Percentiles rank a stretch among this genome's conserved stretches.
Conservation (phyloP, 371 early-diverging fungal species). For the Rhizomucor pusillus region DNA sequence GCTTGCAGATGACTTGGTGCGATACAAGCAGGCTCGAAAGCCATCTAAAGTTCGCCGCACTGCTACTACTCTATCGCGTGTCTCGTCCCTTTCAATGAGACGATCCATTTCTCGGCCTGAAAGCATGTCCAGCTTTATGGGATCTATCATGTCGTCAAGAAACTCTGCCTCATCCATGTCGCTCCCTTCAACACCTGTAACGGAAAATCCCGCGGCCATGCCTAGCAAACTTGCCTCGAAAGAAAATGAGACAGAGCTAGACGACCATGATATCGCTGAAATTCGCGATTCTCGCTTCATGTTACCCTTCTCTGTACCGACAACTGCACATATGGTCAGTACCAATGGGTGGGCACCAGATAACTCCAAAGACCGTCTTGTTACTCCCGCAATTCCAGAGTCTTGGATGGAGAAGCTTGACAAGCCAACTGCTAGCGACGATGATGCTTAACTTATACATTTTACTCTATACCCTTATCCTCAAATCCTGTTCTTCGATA, state of each 20-base stretch:
- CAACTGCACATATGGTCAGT: conserved; percentile 31
- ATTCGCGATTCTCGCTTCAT: conserved; percentile 47
- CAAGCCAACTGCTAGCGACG: conserved; percentile 14
- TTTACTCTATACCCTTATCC: neutral
- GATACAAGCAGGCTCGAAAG: conserved; percentile 44
- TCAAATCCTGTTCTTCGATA: neutral
- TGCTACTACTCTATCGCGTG: conserved; percentile 13
- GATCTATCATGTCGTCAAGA: conserved; percentile 26
- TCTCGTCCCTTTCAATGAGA: conserved; percentile 17
- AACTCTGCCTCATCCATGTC: conserved; percentile 9
- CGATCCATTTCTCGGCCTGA: conserved; percentile 31
- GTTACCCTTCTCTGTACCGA: conserved; percentile 53
- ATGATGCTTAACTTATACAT: conserved; percentile 3
- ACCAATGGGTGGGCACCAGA: conserved; percentile 32
- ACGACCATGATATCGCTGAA: conserved; percentile 38
- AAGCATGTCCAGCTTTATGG: conserved; percentile 27
- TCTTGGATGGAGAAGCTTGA: conserved; percentile 53
- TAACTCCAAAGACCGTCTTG: conserved; percentile 27
- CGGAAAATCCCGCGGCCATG: conserved; percentile 14
- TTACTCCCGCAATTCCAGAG: conserved; percentile 47
- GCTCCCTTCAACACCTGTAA: conserved; percentile 16
- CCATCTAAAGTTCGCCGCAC: conserved; percentile 31
- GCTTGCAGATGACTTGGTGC: conserved; percentile 60
- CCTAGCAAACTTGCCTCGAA: conserved; percentile 1
- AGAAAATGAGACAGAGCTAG: conserved; percentile 26